Evolutionary conservation across 306 rosid genomes (phyloP).

Genomic region (Malus orientalis): DNA sequence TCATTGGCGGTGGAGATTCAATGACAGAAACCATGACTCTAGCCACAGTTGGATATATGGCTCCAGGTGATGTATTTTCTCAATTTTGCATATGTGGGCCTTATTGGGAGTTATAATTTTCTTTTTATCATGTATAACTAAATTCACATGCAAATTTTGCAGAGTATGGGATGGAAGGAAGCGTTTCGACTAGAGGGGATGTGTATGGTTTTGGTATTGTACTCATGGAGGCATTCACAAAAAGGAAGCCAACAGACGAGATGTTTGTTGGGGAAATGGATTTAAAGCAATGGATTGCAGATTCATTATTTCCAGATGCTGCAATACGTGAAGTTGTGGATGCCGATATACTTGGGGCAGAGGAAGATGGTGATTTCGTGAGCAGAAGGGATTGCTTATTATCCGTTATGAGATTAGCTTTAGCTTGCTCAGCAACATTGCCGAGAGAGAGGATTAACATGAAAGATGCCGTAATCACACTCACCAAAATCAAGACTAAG

Average conservation of each 20-base stretch:
- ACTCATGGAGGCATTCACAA: not conserved
- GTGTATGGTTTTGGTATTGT: not conserved
- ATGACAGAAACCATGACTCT: too few relatives aligned
- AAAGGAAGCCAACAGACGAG: not conserved
- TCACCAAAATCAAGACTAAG: not conserved
- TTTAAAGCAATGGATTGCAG: not conserved
- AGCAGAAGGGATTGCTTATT: not conserved
- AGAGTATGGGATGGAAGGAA: not conserved
- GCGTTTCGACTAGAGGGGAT: not conserved
- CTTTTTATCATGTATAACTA: too few relatives aligned
- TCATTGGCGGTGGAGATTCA: too few relatives aligned
- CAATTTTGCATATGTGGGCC: too few relatives aligned
- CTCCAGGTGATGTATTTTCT: too few relatives aligned
- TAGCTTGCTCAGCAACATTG: not conserved
- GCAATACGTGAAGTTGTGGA: not conserved
- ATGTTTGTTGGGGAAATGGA: not conserved
- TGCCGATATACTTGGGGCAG: not conserved
- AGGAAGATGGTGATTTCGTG: too few relatives aligned
- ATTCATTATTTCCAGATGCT: not conserved
- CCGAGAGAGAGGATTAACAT: not conserved
- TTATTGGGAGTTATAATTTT: too few relatives aligned
- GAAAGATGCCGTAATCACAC: not conserved
- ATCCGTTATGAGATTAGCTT: not conserved
- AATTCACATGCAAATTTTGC: too few relatives aligned
- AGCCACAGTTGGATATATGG: too few relatives aligned